Conservation (phyloP, 148 eudicot species). For the Arctostaphylos glauca region DNA sequence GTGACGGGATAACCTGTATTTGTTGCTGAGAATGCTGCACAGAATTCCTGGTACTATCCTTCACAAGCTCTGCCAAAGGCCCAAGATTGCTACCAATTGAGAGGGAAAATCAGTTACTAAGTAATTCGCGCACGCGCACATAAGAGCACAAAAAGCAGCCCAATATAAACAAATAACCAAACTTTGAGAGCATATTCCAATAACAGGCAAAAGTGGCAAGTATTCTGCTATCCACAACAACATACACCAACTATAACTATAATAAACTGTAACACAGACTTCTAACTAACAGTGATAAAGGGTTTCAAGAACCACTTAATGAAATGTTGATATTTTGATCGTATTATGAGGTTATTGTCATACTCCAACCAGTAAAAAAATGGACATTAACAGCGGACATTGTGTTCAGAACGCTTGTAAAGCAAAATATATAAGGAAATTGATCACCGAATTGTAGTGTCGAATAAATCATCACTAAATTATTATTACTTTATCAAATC, state of each 20-base stretch:
- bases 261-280: too few species aligned
- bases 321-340: not conserved
- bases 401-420: not conserved
- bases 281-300: too few species aligned
- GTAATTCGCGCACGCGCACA: not conserved
- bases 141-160: not conserved
- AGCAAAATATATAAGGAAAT: not conserved
- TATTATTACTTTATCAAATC: not conserved
- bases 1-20: conserved; percentile 58
- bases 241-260: too few species aligned
- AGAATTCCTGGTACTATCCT: conserved; percentile 55
- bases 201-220: not conserved
- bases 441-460: not conserved
- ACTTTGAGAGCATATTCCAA: not conserved
- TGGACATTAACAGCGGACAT: too few species aligned
- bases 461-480: not conserved
- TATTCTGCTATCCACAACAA: not conserved
- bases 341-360: not conserved
- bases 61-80: conserved; percentile 63
- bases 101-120: conserved; percentile 15
- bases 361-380: not conserved
- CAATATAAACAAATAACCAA: not conserved
- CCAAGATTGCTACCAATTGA: conserved; percentile 60
- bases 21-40: conserved; percentile 64
- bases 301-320: not conserved